Percentiles rank a stretch among this genome's conserved stretches.
Conservation (phyloP, 108 stramenopile species). For the Nannochloropsis gaditana region DNA sequence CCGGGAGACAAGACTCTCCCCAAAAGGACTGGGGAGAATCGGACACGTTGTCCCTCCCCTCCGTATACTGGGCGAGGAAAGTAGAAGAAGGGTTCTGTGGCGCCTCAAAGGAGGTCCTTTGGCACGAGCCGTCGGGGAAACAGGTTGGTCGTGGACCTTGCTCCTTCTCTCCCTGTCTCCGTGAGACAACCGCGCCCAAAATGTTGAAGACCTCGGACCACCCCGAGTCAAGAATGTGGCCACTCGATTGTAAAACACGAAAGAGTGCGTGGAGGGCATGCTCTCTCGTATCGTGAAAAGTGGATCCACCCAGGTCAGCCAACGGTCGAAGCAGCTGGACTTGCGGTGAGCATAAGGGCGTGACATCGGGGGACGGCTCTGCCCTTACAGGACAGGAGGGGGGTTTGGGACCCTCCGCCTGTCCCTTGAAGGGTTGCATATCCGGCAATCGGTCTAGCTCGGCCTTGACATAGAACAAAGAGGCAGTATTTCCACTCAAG, state of each 20-base stretch:
- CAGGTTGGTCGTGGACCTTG: too few relatives aligned
- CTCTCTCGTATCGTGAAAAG: conserved; percentile 34
- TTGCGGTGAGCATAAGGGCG: not conserved
- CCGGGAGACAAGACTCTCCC: conserved; percentile 55
- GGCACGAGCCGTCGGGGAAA: not conserved
- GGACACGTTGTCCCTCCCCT: not conserved
- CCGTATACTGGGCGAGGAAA: not conserved
- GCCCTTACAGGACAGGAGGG: too few relatives aligned
- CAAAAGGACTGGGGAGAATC: not conserved
- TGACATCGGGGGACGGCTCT: not conserved
- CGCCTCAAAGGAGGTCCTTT: not conserved
- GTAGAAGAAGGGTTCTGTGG: not conserved
- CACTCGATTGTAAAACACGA: conserved; percentile 36
- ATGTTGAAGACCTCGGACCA: conserved; percentile 31
- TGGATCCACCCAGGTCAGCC: conserved; percentile 33
- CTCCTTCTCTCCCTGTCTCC: too few relatives aligned
- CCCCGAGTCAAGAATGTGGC: conserved; percentile 31
- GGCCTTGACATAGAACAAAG: not conserved
- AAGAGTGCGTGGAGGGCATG: conserved; percentile 34
- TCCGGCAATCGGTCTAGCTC: conserved; percentile 11
- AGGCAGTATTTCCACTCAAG: not conserved
- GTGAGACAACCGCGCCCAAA: conserved; percentile 18
- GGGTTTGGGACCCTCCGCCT: not conserved
- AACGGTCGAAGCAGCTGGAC: conserved; percentile 32
- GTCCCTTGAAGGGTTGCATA: not conserved